Evolutionary conservation across 2,329 filamentous ascomycete genomes (phyloP).

Genomic region (Phoma sp.): DNA sequence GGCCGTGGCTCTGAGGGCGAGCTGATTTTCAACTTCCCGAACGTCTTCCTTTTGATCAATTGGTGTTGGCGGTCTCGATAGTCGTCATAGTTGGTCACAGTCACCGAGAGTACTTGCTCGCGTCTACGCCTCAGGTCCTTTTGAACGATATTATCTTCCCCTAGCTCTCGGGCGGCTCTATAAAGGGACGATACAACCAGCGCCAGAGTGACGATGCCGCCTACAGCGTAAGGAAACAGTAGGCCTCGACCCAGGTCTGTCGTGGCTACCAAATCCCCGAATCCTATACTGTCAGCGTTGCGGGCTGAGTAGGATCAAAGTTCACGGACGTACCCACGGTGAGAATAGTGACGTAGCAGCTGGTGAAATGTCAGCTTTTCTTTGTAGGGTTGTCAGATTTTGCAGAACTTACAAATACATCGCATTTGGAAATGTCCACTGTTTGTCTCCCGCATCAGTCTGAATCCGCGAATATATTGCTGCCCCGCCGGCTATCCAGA

Average conservation of each 20-base stretch:
- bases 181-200: slow-evolving; percentile 82
- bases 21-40: slow-evolving; percentile 31
- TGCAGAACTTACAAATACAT: slow-evolving; percentile 7
- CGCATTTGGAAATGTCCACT: slow-evolving; percentile 77
- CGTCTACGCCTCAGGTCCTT: slow-evolving; percentile 63
- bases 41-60: slow-evolving; percentile 25
- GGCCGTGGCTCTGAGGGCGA: slow-evolving; percentile 30
- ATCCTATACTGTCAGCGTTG: slow-evolving; percentile 19
- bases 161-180: slow-evolving; percentile 66
- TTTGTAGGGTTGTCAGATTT: fast-evolving
- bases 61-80: slow-evolving; percentile 46
- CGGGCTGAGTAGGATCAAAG: not conserved
- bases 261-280: slow-evolving; percentile 61
- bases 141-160: slow-evolving; percentile 66
- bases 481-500: slow-evolving; percentile 80
- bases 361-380: not conserved
- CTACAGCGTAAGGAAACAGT: slow-evolving; percentile 80
- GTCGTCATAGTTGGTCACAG: slow-evolving; percentile 60
- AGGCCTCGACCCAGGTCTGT: slow-evolving; percentile 69
- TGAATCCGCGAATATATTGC: slow-evolving; percentile 76
- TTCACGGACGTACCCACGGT: slow-evolving; percentile 36
- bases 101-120: slow-evolving; percentile 59
- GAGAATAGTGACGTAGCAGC: slow-evolving; percentile 50
- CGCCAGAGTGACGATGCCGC: slow-evolving; percentile 84
- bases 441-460: slow-evolving; percentile 44